A percentile compares a stretch with the other conserved stretches of the same genome.
Conservation (phyloP, 1,284 basidiomycete genomes). For the Fomitopsis betulina region DNA sequence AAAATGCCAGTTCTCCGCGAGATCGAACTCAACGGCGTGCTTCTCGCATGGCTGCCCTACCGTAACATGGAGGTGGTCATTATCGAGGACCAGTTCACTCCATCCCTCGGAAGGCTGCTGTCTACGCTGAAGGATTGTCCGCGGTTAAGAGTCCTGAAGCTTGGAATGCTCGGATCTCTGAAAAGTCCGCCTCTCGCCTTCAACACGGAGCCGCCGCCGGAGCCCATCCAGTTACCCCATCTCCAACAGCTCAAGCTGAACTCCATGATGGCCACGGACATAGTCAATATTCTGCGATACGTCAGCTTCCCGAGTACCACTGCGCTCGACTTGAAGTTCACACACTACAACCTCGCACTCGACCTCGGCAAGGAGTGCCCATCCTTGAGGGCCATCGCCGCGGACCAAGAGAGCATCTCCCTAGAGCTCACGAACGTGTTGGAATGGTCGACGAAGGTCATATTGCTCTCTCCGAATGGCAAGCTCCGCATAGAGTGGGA, state of each 20-base stretch:
- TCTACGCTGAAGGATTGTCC: constrained; percentile 2
- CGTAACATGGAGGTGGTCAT: neutral
- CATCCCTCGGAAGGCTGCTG: constrained; percentile 2
- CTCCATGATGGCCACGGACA: neutral
- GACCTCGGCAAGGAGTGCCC: constrained; percentile 1
- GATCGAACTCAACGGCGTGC: neutral
- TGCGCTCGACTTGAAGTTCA: neutral
- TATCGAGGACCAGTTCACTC: neutral
- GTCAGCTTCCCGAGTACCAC: constrained; percentile 3
- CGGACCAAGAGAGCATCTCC: neutral
- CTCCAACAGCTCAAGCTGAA: neutral
- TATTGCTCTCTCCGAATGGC: neutral
- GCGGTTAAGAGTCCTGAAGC: neutral
- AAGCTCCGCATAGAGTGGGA: constrained; percentile 3
- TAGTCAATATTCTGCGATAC: neutral
- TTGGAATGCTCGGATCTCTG: constrained; percentile 1
- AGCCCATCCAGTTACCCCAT: neutral
- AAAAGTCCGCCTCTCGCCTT: neutral
- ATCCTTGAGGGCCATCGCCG: neutral
- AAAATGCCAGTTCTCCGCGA: constrained; percentile 2
- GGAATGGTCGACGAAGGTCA: neutral
- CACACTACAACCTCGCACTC: neutral
- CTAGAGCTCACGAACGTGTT: neutral
- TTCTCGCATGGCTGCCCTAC: constrained; percentile 4
- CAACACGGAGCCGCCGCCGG: neutral